These are phyloP conservation scores for Pichia sp. DNA, from an alignment of 1,139 yeast species.

Conservation along the genomic window DNA sequence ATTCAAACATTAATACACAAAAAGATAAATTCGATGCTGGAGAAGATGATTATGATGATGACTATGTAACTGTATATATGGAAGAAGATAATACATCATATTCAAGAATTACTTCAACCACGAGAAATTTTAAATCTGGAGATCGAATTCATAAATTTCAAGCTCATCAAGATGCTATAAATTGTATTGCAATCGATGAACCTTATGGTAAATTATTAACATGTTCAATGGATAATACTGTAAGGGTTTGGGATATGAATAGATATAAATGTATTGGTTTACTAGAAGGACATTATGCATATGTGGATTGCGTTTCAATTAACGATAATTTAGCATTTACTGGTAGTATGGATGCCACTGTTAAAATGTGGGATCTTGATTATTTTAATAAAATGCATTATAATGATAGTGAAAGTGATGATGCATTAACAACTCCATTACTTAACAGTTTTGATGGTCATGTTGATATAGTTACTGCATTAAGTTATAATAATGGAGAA, in stretches of 20 bases:
- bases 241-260: constrained; percentile 77
- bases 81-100: constrained; percentile 9
- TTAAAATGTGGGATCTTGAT: constrained; percentile 52
- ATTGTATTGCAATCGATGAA: constrained; percentile 56
- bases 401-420: constrained; percentile 19
- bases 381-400: constrained; percentile 17
- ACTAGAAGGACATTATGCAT: constrained; percentile 49
- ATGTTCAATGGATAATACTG: constrained; percentile 74
- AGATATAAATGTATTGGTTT: constrained; percentile 44
- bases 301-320: constrained; percentile 54
- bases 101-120: constrained; percentile 9
- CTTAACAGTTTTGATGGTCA: constrained; percentile 54
- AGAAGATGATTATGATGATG: constrained; percentile 10
- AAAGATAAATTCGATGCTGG: no score
- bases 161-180: constrained; percentile 49
- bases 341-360: constrained; percentile 57
- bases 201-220: constrained; percentile 73
- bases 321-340: constrained; percentile 48
- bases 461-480: constrained; percentile 56
- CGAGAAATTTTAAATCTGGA: constrained; percentile 53
- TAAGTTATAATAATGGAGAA: constrained; percentile 44
- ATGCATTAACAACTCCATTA: constrained; percentile 24
- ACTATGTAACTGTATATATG: constrained; percentile 7
- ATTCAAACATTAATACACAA: no score
- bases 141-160: constrained; percentile 43